Evolutionary conservation across 1,139 yeast genomes (phyloP).

Genomic region (Geotrichum bryndzae): DNA sequence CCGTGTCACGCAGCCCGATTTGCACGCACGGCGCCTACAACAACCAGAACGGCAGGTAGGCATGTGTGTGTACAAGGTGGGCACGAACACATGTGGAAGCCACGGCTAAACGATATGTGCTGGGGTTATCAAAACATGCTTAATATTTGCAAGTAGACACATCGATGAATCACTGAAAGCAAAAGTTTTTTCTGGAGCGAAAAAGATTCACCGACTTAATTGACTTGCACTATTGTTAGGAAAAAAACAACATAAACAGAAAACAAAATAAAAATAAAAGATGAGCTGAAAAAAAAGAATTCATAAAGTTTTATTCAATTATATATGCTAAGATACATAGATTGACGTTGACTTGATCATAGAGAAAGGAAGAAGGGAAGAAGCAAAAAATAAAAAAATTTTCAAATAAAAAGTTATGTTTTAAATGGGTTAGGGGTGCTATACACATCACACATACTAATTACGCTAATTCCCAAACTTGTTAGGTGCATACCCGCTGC

Average conservation of each 20-base stretch:
- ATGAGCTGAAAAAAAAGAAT: neutral
- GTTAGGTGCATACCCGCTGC: neutral
- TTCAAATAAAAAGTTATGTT: neutral
- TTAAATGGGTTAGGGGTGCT: neutral
- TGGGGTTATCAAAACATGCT: neutral
- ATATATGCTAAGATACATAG: neutral
- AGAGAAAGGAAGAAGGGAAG: neutral
- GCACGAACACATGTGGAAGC: neutral
- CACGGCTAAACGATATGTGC: neutral
- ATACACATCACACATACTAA: neutral
- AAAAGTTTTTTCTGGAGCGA: neutral
- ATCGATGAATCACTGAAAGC: slow-evolving; percentile 16
- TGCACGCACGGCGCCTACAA: neutral
- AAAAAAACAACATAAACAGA: neutral
- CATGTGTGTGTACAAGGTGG: neutral
- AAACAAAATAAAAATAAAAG: neutral
- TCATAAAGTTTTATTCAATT: neutral
- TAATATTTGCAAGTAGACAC: slow-evolving; percentile 20
- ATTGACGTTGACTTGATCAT: neutral
- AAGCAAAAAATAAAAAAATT: neutral
- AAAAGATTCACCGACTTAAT: slow-evolving; percentile 15
- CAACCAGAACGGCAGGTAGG: neutral
- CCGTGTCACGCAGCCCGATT: neutral
- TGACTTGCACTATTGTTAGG: slow-evolving; percentile 9
- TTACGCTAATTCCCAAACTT: neutral